Base-by-base conservation (phyloP, 2,329 filamentous ascomycete species). In the Colletotrichum somersetense region DNA sequence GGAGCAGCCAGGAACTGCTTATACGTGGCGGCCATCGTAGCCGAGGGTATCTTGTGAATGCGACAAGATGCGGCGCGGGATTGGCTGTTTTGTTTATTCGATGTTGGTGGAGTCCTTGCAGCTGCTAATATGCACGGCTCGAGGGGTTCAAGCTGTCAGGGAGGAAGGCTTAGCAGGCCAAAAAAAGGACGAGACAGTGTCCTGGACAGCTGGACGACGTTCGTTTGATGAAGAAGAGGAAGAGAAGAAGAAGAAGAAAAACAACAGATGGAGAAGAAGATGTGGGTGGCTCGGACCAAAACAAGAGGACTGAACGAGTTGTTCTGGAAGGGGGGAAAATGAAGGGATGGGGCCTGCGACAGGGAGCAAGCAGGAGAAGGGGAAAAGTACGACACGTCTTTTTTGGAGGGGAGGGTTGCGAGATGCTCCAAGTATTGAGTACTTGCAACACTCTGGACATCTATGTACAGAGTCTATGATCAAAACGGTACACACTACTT, bases 1-100 rank as follows among this genome's bases (percentile, higher is more conserved):
- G 92, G 92, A 74, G 89, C 85, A 78, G 88, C 86, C 67, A 95
- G 86, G 81, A 95, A 95, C 83, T 89, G 89, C 85, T 91, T 88
- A 85, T 96, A 96, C 73, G 87, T 79, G 76, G 82, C 79, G 74
- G 83, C 81, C 83, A 85, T 85, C 8, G 66, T 71, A 63, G 66
- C 70, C 70, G 38, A 55, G 50, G 42, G 62, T 55, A 56, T 52
- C 33, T 38, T 44, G 20, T 35, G 53, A 55, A 62, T 71, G 69
- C 72, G 68, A 67, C 63, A 33, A 30, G 59, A 64, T 62, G 59
- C 64, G 69, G 72, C 50, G 59, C 61, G 69, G 46, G 26, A 55
- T 18, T 12, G 46, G n/a, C 42, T 18, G 62, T 26, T 48, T 59
- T 67, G 67, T 69, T 57, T 65, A 65, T 50, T 65, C 55, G 48